Percentiles rank a stretch among this genome's conserved stretches.
phyloP scores from a whole-genome alignment of 768 basidiomycete genomes.

The Steccherinum ochraceum region DNA sequence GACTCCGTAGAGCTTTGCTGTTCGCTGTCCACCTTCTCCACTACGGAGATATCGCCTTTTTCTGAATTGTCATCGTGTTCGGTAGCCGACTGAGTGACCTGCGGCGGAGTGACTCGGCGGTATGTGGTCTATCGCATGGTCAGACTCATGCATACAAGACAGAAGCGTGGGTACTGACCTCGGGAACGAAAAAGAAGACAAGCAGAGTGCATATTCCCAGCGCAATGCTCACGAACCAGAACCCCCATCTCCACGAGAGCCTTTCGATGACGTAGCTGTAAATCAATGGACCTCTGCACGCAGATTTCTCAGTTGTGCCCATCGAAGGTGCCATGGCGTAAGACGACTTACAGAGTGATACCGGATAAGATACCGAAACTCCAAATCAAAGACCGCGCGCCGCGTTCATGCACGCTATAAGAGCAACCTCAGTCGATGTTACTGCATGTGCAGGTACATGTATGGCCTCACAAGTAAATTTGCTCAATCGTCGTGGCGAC shows the following conservation, averaged over 20 bases:
- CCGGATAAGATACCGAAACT: conserved; percentile 38
- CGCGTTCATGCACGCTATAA: conserved; percentile 39
- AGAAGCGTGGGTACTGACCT: conserved; percentile 21
- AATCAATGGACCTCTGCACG: conserved; percentile 32
- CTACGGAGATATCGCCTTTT: neutral
- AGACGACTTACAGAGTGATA: conserved; percentile 30
- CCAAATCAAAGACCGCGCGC: conserved; percentile 38
- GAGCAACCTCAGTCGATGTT: too few relatives aligned
- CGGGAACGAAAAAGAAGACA: conserved; percentile 39
- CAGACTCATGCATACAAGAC: neutral
- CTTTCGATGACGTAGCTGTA: conserved; percentile 42
- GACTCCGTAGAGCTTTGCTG: conserved; percentile 2
- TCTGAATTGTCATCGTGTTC: neutral
- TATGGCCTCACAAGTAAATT: conserved; percentile 34
- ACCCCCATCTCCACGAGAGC: conserved; percentile 37
- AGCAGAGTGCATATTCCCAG: conserved; percentile 30
- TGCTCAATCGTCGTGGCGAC: conserved; percentile 39
- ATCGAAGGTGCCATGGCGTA: neutral
- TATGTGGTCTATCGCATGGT: conserved; percentile 28
- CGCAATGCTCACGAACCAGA: conserved; percentile 42
- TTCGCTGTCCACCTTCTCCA: conserved; percentile 9
- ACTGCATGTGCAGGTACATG: too few relatives aligned
- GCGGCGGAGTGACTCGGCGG: conserved; percentile 12
- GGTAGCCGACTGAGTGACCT: too few relatives aligned
- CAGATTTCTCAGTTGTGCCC: neutral